Conservation (phyloP, 1,284 basidiomycete genomes). For the Pyrrhoderma noxium region DNA sequence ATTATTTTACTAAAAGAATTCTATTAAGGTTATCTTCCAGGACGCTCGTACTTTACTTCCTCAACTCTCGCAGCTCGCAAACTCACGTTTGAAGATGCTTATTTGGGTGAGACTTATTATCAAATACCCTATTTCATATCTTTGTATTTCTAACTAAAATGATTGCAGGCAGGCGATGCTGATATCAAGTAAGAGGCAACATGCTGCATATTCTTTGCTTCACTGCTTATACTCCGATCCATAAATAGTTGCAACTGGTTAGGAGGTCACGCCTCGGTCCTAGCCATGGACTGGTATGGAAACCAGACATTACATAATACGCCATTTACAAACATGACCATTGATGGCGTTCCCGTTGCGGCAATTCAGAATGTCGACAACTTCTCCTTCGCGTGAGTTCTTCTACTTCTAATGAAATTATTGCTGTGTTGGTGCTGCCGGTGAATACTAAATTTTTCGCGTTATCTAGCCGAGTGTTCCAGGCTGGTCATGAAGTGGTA, state of each 20-base stretch:
- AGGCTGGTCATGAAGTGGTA: conserved; percentile 53
- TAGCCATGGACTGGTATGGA: conserved; percentile 60
- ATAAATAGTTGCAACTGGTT: conserved; percentile 54
- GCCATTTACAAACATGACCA: conserved; percentile 52
- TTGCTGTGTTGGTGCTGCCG: neutral
- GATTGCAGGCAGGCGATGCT: conserved; percentile 52
- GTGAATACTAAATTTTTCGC: neutral
- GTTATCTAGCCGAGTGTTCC: conserved; percentile 39
- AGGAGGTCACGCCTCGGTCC: conserved; percentile 44
- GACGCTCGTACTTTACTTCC: conserved; percentile 49
- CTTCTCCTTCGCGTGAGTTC: conserved; percentile 52
- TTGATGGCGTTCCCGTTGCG: conserved; percentile 42
- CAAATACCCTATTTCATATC: neutral
- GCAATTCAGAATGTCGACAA: conserved; percentile 58
- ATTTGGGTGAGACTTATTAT: conserved; percentile 43
- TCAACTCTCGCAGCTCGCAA: conserved; percentile 41
- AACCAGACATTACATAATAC: conserved; percentile 39
- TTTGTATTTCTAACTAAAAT: neutral
- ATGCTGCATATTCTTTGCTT: conserved; percentile 13
- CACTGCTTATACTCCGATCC: neutral
- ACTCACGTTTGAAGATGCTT: conserved; percentile 48
- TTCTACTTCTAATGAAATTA: neutral
- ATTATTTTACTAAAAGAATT: conserved; percentile 32
- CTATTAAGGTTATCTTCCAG: conserved; percentile 24
- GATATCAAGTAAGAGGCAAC: conserved; percentile 44